phyloP scores from a whole-genome alignment of 1,284 basidiomycete species.

The Phlebopus sp. region DNA sequence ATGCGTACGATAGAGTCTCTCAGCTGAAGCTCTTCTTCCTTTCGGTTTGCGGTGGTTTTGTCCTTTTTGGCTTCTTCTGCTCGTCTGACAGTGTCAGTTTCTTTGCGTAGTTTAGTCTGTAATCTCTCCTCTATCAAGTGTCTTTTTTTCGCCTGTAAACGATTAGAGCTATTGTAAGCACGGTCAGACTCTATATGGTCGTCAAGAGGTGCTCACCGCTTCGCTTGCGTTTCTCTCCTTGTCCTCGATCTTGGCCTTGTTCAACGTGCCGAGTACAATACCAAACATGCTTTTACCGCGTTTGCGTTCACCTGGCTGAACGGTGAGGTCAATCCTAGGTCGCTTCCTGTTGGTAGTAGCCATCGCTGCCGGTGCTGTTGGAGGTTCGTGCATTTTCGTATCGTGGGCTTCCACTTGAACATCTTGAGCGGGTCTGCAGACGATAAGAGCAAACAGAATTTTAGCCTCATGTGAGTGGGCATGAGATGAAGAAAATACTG shows the following conservation, averaged over 20 bases:
- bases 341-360: slow-evolving; percentile 48
- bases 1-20: slow-evolving; percentile 72
- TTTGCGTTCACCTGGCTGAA: slow-evolving; percentile 58
- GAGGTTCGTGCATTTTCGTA: slow-evolving; percentile 35
- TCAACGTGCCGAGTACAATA: slow-evolving; percentile 72
- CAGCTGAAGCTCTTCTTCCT: slow-evolving; percentile 75
- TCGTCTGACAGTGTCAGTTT: slow-evolving; percentile 77
- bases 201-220: slow-evolving; percentile 49
- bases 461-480: neutral
- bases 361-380: slow-evolving; percentile 32
- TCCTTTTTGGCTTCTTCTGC: slow-evolving; percentile 81
- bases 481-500: slow-evolving; percentile 17
- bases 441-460: neutral
- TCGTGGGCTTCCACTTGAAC: slow-evolving; percentile 33
- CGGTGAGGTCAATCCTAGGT: slow-evolving; percentile 65
- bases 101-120: slow-evolving; percentile 75
- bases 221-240: slow-evolving; percentile 75
- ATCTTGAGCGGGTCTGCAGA: slow-evolving; percentile 32
- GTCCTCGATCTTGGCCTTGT: slow-evolving; percentile 80
- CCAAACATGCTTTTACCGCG: slow-evolving; percentile 84
- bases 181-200: slow-evolving; percentile 3
- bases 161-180: neutral
- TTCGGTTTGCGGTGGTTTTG: slow-evolving; percentile 67
- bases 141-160: slow-evolving; percentile 72
- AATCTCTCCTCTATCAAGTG: slow-evolving; percentile 76